These are phyloP conservation scores for Aspergillus transmontanensis DNA, from an alignment of 2,329 filamentous ascomycete species.

Conservation along the genomic window DNA sequence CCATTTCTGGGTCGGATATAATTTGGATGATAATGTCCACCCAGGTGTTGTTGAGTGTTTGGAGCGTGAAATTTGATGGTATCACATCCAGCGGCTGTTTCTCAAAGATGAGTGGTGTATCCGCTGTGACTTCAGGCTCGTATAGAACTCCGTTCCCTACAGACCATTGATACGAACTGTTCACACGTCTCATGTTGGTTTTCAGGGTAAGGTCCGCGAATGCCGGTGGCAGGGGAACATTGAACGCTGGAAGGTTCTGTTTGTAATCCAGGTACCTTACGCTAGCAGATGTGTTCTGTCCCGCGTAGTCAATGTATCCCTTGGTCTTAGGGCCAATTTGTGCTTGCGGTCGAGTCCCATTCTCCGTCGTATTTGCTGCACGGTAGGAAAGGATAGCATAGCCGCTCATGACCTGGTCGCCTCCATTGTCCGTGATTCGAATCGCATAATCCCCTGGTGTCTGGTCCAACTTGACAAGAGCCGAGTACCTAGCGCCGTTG, in stretches of 20 bases:
- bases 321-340: background rate
- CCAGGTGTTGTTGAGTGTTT: background rate
- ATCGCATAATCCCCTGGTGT: background rate
- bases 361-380: background rate
- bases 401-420: background rate
- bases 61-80: background rate
- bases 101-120: background rate
- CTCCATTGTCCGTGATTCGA: background rate
- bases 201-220: background rate
- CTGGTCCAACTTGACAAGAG: background rate
- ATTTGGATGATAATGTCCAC: slow-evolving; percentile 1
- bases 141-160: background rate
- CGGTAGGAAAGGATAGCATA: slow-evolving; percentile 1
- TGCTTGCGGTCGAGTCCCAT: background rate
- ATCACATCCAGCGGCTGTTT: background rate
- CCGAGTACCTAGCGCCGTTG: background rate
- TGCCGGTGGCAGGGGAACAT: background rate
- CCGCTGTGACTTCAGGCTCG: background rate
- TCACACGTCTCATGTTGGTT: background rate
- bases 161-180: slow-evolving; percentile 3
- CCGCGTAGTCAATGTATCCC: background rate
- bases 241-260: background rate
- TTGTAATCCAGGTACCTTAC: background rate
- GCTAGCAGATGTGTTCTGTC: background rate
- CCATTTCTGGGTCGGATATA: background rate